Base-by-base conservation (phyloP, 2,329 filamentous ascomycete species). In the Hymenoscyphus fraxineus region DNA sequence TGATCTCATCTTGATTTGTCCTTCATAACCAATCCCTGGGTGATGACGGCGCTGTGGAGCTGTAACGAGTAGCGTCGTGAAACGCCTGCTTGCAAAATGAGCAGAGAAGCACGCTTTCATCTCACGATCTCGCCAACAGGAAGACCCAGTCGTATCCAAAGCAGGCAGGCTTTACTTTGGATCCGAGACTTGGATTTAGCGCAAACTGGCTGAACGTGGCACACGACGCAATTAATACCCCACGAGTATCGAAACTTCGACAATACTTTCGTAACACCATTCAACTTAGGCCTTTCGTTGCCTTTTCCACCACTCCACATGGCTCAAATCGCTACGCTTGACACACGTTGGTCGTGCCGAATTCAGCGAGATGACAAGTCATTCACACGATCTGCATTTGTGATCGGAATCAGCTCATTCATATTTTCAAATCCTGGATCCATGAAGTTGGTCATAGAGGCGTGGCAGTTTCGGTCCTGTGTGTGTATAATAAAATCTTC, bases 1-100 rank as follows among this genome's bases (percentile, higher is more conserved):
- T 66, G 66, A 69, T 69, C 65, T 67, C 62, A 66, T 61, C 60
- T 63, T 51, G 19, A 19, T 22, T 54, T 54, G 39, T 31, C 19
- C 19, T 54, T 31, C 27, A 35, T n/a, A 60, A 61, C 39, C 64
- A 63, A 59, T 64, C 61, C 61, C 57, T 60, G 41, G 47, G 56
- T 39, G 54, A 32, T 31, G 44, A 58, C 15, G 32, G 40, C 22
- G 54, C 47, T 60, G 31, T 41, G 55, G 54, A 62, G 38, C 22
- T 31, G 44, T 62, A 54, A 44, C 31, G 32, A 58, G 51, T 40
- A 61, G 60, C 58, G 65, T 57, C 44, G 60, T 65, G 65, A 65
- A 65, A 67, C 65, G 51, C 55, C 41, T 38, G 54, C 54, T 57
- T 10, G 54, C 27, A 35, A 57, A 57, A 31, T 57, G 54, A 57